Conservation (phyloP, 306 rosid species). For the Trifolium dubium region DNA sequence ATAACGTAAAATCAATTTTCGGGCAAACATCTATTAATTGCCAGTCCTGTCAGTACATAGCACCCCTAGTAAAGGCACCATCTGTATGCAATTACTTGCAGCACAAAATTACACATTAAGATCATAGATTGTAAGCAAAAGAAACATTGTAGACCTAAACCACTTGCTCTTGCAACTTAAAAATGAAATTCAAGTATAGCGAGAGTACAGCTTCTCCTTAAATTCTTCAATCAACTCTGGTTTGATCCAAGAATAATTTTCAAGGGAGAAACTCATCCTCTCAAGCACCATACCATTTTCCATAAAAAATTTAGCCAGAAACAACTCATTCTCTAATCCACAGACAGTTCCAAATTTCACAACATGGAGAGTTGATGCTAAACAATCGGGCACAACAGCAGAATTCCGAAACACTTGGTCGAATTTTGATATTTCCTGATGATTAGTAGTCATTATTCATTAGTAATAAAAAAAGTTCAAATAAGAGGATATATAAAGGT, state of each 20-base stretch:
- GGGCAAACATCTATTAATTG: too few species aligned
- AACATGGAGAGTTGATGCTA: neutral
- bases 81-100: too few species aligned
- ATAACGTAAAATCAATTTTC: too few species aligned
- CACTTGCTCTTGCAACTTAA: neutral
- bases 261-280: slow-evolving; percentile 20
- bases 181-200: neutral
- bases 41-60: too few species aligned
- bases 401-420: neutral
- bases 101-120: too few species aligned
- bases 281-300: neutral
- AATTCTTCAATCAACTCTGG: neutral
- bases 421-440: neutral
- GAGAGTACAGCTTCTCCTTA: slow-evolving; percentile 19
- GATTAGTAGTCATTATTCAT: too few species aligned
- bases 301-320: slow-evolving; percentile 26
- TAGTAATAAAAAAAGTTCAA: neutral
- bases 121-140: too few species aligned
- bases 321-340: neutral
- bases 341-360: slow-evolving; percentile 5
- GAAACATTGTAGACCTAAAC: neutral
- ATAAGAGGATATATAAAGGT: neutral
- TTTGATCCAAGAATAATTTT: too few species aligned
- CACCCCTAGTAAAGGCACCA: too few species aligned
- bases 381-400: slow-evolving; percentile 25